Evolutionary conservation across 805 yeast species (phyloP).

Genomic region (Saccharomyces mikatae): DNA sequence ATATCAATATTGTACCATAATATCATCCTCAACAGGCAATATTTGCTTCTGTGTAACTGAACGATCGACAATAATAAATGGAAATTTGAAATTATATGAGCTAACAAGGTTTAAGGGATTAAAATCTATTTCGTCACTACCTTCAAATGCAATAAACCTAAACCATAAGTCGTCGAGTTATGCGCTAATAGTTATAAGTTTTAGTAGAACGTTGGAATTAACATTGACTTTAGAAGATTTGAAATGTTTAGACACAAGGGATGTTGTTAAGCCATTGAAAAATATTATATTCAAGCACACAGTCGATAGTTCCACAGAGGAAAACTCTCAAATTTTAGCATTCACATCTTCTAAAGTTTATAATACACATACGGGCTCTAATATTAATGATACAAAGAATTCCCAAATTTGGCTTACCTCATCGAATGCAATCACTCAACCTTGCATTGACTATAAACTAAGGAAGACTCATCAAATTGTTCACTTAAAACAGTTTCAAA

Average conservation of each 20-base stretch:
- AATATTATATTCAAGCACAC: slow-evolving; percentile 13
- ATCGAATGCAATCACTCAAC: slow-evolving; percentile 14
- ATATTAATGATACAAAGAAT: not conserved
- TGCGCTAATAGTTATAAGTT: slow-evolving; percentile 15
- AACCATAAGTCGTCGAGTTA: slow-evolving; percentile 3
- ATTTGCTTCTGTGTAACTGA: slow-evolving; percentile 14
- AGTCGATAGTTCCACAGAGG: slow-evolving; percentile 16
- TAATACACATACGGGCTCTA: not conserved
- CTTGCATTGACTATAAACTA: slow-evolving; percentile 3
- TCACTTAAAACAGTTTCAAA: slow-evolving; percentile 9
- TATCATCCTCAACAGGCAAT: slow-evolving; percentile 21
- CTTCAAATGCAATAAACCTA: not conserved
- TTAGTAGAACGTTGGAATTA: slow-evolving; percentile 14
- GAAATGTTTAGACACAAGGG: slow-evolving; percentile 3
- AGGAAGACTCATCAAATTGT: slow-evolving; percentile 8
- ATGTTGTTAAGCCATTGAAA: slow-evolving; percentile 8
- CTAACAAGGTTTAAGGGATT: slow-evolving; percentile 26
- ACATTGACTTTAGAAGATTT: slow-evolving; percentile 10
- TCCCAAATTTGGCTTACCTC: slow-evolving; percentile 19
- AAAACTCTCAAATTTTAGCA: slow-evolving; percentile 7
- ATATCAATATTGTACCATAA: slow-evolving; percentile 15
- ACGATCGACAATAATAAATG: slow-evolving; percentile 2
- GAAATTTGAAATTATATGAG: slow-evolving; percentile 11
- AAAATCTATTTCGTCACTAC: slow-evolving; percentile 11
- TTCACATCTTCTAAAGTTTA: slow-evolving; percentile 4